Evolutionary conservation across 108 stramenopile genomes (phyloP).

Genomic region (Parietichytrium sp.): DNA sequence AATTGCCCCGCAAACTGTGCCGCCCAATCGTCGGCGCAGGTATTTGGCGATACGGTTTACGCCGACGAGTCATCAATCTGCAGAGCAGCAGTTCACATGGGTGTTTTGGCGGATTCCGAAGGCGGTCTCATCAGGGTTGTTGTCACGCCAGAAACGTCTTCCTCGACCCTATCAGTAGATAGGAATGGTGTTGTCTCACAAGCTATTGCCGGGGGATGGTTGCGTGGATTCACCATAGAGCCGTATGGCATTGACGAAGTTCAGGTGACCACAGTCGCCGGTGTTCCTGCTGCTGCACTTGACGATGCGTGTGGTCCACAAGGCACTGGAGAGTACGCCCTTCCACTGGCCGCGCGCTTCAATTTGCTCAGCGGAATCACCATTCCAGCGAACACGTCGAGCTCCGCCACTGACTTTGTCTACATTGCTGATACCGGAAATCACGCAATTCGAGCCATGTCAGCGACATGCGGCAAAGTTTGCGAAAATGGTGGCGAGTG

Average conservation of each 20-base stretch:
- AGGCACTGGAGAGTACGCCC: conserved; percentile 57
- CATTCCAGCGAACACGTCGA: conserved; percentile 51
- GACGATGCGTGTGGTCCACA: conserved; percentile 64
- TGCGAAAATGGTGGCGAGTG: conserved; percentile 80
- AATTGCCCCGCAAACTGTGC: conserved; percentile 58
- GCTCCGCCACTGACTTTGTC: conserved; percentile 41
- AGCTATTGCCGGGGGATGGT: not conserved
- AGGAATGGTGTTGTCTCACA: not conserved
- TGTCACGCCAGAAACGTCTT: conserved; percentile 32
- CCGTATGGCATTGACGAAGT: not conserved
- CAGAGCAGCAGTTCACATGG: conserved; percentile 69
- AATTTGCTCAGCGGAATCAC: conserved; percentile 65
- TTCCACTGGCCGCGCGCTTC: conserved; percentile 63
- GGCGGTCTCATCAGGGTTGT: conserved; percentile 58
- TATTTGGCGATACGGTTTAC: conserved; percentile 53
- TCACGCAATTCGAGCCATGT: conserved; percentile 69
- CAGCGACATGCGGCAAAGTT: conserved; percentile 66
- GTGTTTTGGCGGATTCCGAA: conserved; percentile 50
- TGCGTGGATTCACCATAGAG: conserved; percentile 24
- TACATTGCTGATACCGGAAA: conserved; percentile 75
- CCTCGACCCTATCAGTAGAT: no score
- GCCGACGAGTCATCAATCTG: conserved; percentile 69
- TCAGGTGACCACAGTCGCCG: conserved; percentile 72
- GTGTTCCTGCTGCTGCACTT: conserved; percentile 65
- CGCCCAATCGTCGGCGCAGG: conserved; percentile 7